Evolutionary conservation across 2,329 filamentous ascomycete genomes (phyloP).

Genomic region (Aspergillus pseudotamarii): DNA sequence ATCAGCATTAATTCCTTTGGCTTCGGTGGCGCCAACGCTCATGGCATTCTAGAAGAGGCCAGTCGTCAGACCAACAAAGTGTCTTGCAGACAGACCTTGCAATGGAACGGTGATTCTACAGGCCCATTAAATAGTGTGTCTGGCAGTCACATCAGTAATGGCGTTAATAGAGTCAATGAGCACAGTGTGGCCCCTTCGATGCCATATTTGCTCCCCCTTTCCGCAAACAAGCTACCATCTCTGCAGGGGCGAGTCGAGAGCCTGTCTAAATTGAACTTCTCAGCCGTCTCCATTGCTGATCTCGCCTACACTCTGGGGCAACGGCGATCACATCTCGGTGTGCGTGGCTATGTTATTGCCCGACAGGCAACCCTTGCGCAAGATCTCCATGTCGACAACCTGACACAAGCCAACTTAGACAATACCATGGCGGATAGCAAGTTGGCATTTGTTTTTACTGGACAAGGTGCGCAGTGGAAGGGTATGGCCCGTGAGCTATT

Average conservation of each 20-base stretch:
- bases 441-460: constrained; percentile 23
- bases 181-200: neutral
- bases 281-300: neutral
- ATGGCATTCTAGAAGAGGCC: constrained; percentile 11
- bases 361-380: neutral
- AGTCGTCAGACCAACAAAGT: neutral
- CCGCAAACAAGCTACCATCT: neutral
- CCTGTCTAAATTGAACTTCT: neutral
- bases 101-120: neutral
- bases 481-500: constrained; percentile 19
- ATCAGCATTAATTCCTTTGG: constrained; percentile 30
- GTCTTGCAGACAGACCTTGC: neutral
- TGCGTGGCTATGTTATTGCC: neutral
- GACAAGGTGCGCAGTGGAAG: constrained; percentile 27
- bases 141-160: neutral
- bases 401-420: neutral
- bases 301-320: neutral
- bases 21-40: constrained; percentile 34
- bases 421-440: neutral
- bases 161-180: neutral
- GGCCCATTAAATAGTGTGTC: neutral
- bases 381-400: neutral
- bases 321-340: constrained; percentile 18
- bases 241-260: neutral
- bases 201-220: neutral